Evolutionary conservation across 805 yeast species (phyloP).

Genomic region (Helenozyma rhizophorensis): DNA sequence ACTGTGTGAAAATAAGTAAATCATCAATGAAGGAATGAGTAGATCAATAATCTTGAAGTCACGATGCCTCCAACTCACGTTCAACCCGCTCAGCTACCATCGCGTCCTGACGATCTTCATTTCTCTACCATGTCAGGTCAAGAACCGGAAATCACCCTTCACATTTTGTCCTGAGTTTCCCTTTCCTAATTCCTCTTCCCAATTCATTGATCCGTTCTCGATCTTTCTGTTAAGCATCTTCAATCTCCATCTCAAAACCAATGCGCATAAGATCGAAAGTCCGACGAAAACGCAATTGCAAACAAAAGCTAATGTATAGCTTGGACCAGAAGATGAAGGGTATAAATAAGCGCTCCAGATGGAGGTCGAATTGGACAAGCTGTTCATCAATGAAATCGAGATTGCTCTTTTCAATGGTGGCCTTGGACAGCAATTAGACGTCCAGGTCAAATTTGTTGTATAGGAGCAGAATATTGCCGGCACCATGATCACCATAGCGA

Average conservation of each 20-base stretch:
- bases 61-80: no score
- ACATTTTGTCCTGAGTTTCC: slow-evolving; percentile 40
- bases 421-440: slow-evolving; percentile 51
- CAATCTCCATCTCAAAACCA: slow-evolving; percentile 36
- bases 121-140: slow-evolving; percentile 24
- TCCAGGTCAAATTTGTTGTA: slow-evolving; percentile 50
- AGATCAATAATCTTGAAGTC: no score
- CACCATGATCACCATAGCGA: slow-evolving; percentile 57
- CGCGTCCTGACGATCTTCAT: no score
- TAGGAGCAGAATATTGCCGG: slow-evolving; percentile 53
- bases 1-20: no score
- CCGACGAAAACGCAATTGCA: slow-evolving; percentile 47
- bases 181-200: slow-evolving; percentile 47
- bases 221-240: slow-evolving; percentile 37
- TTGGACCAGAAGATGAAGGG: slow-evolving; percentile 41
- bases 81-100: no score
- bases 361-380: slow-evolving; percentile 52
- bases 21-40: no score
- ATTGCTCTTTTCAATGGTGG: slow-evolving; percentile 59
- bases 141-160: slow-evolving; percentile 40
- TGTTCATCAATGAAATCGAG: slow-evolving; percentile 53
- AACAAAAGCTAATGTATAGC: slow-evolving; percentile 43
- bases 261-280: slow-evolving; percentile 36
- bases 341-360: slow-evolving; percentile 54
- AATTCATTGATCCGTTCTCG: slow-evolving; percentile 43